A percentile compares a stretch with the other conserved stretches of the same genome.
These are phyloP conservation scores for Nelumbo lutea DNA, from an alignment of 164 flowering plant species.

Conservation along the genomic window DNA sequence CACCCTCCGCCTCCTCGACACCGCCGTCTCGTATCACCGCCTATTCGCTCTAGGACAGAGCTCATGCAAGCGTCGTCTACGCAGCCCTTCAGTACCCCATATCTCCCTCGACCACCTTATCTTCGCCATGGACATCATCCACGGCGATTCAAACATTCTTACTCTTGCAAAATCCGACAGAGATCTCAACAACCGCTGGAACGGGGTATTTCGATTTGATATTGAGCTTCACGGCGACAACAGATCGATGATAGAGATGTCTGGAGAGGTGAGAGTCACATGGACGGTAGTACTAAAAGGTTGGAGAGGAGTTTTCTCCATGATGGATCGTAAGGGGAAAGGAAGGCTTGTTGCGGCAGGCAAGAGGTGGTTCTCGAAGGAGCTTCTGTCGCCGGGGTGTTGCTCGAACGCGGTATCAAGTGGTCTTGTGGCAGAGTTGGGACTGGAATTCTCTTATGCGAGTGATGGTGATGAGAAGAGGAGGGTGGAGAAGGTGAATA, in stretches of 20 bases:
- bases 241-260: not conserved
- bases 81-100: conserved; percentile 28
- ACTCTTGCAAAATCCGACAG: conserved; percentile 15
- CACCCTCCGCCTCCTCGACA: conserved; percentile 20
- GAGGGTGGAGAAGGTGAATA: conserved; percentile 37
- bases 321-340: conserved; percentile 47
- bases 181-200: conserved; percentile 12
- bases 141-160: not conserved
- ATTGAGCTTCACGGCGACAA: conserved; percentile 8
- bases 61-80: conserved; percentile 29
- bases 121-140: too few relatives aligned
- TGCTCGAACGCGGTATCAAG: conserved; percentile 25
- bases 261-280: conserved; percentile 9
- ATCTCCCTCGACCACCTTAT: conserved; percentile 20
- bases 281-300: conserved; percentile 31
- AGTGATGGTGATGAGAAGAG: conserved; percentile 8
- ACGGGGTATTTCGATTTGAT: conserved; percentile 44
- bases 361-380: conserved; percentile 57
- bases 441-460: conserved; percentile 25
- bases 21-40: conserved; percentile 30
- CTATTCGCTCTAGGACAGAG: conserved; percentile 34
- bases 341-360: conserved; percentile 25
- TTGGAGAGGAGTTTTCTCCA: conserved; percentile 38
- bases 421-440: conserved; percentile 50
- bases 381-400: conserved; percentile 51